A percentile compares a stretch with the other conserved stretches of the same genome.
These are phyloP conservation scores for Solanum megistacrolobum DNA, from an alignment of 257 asterid species.

Conservation along the genomic window DNA sequence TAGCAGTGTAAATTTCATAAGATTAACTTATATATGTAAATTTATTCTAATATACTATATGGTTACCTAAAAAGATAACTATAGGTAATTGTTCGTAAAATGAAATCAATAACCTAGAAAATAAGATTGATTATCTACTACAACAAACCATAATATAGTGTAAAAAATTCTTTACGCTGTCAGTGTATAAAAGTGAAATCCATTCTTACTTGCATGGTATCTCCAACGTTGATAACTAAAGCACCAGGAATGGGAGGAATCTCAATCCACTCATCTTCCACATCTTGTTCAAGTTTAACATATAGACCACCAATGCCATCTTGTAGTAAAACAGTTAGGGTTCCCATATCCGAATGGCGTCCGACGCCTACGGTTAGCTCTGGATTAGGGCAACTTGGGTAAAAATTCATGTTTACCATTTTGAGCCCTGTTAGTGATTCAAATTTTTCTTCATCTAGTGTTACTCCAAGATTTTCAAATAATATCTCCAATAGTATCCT, in stretches of 20 bases:
- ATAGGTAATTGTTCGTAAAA: not conserved
- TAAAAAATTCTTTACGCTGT: not conserved
- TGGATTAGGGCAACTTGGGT: slow-evolving; percentile 28
- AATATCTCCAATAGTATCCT: slow-evolving; percentile 15
- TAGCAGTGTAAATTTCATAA: not conserved
- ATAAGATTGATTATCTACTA: not conserved
- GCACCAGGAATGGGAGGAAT: slow-evolving; percentile 28
- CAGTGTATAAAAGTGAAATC: not conserved
- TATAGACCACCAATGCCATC: slow-evolving; percentile 38
- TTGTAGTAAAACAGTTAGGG: slow-evolving; percentile 24
- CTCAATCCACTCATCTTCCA: slow-evolving; percentile 20
- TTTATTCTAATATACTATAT: not conserved
- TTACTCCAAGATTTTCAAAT: slow-evolving; percentile 10
- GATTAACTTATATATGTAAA: not conserved
- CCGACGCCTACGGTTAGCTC: slow-evolving; percentile 32
- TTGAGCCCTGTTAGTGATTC: slow-evolving; percentile 13
- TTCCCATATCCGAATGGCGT: slow-evolving; percentile 32
- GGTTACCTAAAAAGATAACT: not conserved
- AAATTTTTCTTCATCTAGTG: slow-evolving; percentile 9
- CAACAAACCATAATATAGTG: not conserved
- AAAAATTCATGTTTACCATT: slow-evolving; percentile 32
- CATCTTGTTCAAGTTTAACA: slow-evolving; percentile 19
- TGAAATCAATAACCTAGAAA: not conserved
- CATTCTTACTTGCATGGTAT: slow-evolving; percentile 22
- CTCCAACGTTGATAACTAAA: slow-evolving; percentile 27